Evolutionary conservation across 371 early-diverging fungal genomes (phyloP), one percentile per base, ranked within the genome.

Genomic region (Apophysomyces ossiformis): DNA sequence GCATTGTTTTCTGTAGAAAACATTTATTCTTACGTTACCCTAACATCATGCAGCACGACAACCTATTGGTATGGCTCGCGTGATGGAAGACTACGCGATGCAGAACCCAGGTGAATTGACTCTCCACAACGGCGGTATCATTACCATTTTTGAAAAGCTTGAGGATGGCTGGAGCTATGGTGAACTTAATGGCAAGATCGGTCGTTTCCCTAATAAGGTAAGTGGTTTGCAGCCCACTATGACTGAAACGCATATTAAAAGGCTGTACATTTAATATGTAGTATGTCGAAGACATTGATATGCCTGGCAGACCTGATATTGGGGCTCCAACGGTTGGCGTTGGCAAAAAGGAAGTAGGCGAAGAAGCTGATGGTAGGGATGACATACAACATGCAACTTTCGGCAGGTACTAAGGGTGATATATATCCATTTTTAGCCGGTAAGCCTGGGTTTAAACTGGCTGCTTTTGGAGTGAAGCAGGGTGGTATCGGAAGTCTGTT

Each of bases 401-500:
- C 43, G 72, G 75, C 64, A 50, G 50, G 50, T 5, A 18, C 21
- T 18, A 21, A 50, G 21, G 21, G 5, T 50, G 50, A 21, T 5
- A 3, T 43, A 39, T 60, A 12, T 66, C 7, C 26, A 26, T 26
- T 37, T 35, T 2, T 47, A 65, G 62, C 63, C 16, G 46, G 64
- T 37, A 69, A 69, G 58, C 70, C 66, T 6, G 66, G 62, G 15
- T 72, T 72, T 60, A 90, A 82, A 66, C 71, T 90, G 66, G 89
- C 90, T 7, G 89, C 91, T 1, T 92, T 87, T 66, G 93, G 93
- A 60, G 92, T 93, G n/a, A 90, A 90, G 65, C 89, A 90, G 69
- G 93, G 92, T 61, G 93, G 93, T 21, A 83, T 93, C 61, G 93
- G 93, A 37, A 86, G 90, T 58, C 71, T 93, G 41, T 87, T 93